These are phyloP conservation scores for Zymoseptoria tritici DNA, from an alignment of 2,329 filamentous ascomycete species.

Conservation along the genomic window DNA sequence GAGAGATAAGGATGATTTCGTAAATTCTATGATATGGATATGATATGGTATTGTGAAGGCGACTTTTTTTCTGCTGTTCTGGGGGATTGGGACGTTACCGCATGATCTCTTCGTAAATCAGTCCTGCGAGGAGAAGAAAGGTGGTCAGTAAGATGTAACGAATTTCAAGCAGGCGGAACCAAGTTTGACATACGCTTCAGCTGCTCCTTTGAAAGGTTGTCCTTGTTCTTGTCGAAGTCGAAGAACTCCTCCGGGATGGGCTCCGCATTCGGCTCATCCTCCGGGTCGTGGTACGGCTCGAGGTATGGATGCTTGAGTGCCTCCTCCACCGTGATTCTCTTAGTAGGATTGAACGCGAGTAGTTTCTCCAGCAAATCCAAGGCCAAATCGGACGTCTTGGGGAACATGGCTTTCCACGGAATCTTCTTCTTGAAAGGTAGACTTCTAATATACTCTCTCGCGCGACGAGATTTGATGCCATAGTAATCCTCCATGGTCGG, in stretches of 20 bases:
- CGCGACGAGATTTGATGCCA: constrained; percentile 96
- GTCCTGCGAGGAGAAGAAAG: constrained; percentile 37
- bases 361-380: constrained; percentile 92
- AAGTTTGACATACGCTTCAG: constrained; percentile 61
- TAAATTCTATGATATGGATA: not conserved
- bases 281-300: constrained; percentile 96
- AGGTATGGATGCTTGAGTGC: constrained; percentile 96
- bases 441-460: constrained; percentile 89
- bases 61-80: not conserved
- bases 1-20: not conserved
- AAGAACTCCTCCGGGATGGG: constrained; percentile 99
- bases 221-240: constrained; percentile 99
- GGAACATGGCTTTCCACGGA: constrained; percentile 92
- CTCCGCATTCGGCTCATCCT: constrained; percentile 93
- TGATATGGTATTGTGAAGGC: not conserved
- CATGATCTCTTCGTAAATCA: constrained; percentile 98
- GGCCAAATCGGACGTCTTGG: constrained; percentile 96
- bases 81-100: constrained; percentile 39
- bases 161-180: not conserved
- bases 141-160: not conserved
- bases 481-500: constrained; percentile 99
- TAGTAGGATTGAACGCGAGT: constrained; percentile 94
- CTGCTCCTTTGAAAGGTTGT: constrained; percentile 95
- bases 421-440: constrained; percentile 62
- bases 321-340: constrained; percentile 96